Base-by-base conservation (phyloP, 2,329 filamentous ascomycete genomes). In the Calonectria henricotiae region DNA sequence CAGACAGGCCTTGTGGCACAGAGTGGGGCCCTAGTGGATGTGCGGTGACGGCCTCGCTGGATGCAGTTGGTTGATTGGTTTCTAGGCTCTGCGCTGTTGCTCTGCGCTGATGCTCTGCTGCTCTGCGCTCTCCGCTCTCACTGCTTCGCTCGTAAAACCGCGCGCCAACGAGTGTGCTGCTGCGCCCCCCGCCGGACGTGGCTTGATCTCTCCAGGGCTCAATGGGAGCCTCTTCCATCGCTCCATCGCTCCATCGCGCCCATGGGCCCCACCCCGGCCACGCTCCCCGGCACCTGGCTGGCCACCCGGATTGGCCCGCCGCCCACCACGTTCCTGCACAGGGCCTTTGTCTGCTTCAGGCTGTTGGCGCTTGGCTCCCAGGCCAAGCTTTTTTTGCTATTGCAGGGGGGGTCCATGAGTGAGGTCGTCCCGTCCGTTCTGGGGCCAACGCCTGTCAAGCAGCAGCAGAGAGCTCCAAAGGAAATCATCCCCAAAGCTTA, bases 351-450 rank as follows among this genome's bases (percentile, higher is more conserved):
- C 46, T 30, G 27, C 32, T n/a, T 55, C 51, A 55, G 51, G 30
- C n/a, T 55, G 51, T 35, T 37, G 9, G 51, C 51, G 37, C 51
- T 55, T 55, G 51, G 51, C 51, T 55, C 51, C 30, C n/a, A 55
- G n/a, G 51, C 51, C 51, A 55, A 55, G 51, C 51, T 55, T 55
- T 51, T 51, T 55, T 55, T 6, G 51, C 32, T 30, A 23, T 30
- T 6, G 51, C 51, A 55, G 32, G 51, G 51, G 32, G 51, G 51
- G 32, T 55, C 27, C 27, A 30, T 30, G 20, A 20, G 20, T 32
- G 30, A 15, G 27, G 32, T 15, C 41, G 41, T 43, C 41, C 41
- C 41, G 41, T n/a, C 41, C 27, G 27, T 30, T 30, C 27, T 30
- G 41, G 17, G 41, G 11, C 51, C 51, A 37, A 55, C 51, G 51